Evolutionary conservation across 768 basidiomycete genomes (phyloP).

Genomic region (Termitomyces sp.): DNA sequence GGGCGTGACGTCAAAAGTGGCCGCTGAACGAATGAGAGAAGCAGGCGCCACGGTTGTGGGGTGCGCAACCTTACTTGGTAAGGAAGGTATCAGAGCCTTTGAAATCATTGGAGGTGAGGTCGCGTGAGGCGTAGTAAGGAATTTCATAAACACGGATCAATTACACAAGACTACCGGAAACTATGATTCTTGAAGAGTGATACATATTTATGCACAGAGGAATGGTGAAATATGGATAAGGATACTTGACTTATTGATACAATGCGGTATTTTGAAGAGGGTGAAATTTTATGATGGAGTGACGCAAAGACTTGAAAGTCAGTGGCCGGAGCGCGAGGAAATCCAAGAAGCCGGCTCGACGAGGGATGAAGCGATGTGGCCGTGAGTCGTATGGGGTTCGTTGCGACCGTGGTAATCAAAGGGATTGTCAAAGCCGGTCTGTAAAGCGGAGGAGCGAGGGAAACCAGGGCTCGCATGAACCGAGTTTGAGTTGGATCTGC

Average conservation of each 20-base stretch:
- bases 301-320: not conserved
- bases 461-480: not conserved
- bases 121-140: not conserved
- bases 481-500: not conserved
- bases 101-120: conserved; percentile 30
- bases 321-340: conserved; percentile 2
- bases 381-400: not conserved
- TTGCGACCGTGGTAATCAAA: conserved; percentile 2
- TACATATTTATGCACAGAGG: conserved; percentile 3
- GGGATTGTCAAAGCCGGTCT: conserved; percentile 2
- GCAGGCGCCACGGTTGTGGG: conserved; percentile 76
- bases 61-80: conserved; percentile 49
- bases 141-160: not conserved
- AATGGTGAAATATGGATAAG: conserved; percentile 8
- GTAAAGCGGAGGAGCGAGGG: conserved; percentile 4
- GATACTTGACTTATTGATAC: conserved; percentile 13
- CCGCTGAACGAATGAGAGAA: conserved; percentile 62
- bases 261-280: conserved; percentile 1
- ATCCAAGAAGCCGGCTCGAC: conserved; percentile 15
- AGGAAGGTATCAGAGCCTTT: conserved; percentile 51
- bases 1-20: conserved; percentile 63
- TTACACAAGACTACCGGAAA: not conserved
- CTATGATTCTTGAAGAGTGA: conserved; percentile 2
- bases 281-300: not conserved
- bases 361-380: not conserved